Evolutionary conservation across 371 early-diverging fungal genomes (phyloP), one percentile per base, ranked within the genome.

Genomic region (Racocetra persica): DNA sequence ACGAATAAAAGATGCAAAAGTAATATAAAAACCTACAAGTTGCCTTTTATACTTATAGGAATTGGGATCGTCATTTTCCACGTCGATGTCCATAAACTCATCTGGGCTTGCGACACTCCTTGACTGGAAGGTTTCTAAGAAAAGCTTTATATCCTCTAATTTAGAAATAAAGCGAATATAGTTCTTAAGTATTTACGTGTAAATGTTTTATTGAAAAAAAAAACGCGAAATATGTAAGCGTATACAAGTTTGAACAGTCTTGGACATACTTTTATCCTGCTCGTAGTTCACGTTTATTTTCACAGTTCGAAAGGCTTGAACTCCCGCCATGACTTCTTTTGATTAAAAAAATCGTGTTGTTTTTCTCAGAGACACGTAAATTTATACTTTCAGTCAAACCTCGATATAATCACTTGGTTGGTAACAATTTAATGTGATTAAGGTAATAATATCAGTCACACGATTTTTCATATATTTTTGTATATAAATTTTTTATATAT

Each of bases 71-170:
- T 38, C 69, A 45, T 20, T 69, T 69, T 69, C 69, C 20, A 69
- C 45, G 11, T 69, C 69, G n/a, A 69, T 14, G 13, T 69, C 69
- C 69, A 69, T 69, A 65, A 10, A 45, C 8, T 45, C 45, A 45
- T 45, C 45, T 45, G 8, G 45, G 45, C 45, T 45, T n/a, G 5
- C 57, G 2, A 5, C 3, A 57, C 10, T 57, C 57, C 57, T 57
- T 57, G 57, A 57, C 57, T 57, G 18, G 7, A 57, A 57, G 2
- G 18, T 4, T 57, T 57, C 22, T 22, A 57, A 57, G 22, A 22
- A 57, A 57, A n/a, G 57, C n/a, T 57, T 18, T 57, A 22, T 57
- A 57, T 57, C 57, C 22, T n/a, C 22, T 18, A n/a, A 20, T 7
- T 16, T 57, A 18, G 55, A 55, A 55, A 55, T 57, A 57, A 57